Evolutionary conservation across 2,329 filamentous ascomycete genomes (phyloP).

Genomic region (Metarhizium rileyi): DNA sequence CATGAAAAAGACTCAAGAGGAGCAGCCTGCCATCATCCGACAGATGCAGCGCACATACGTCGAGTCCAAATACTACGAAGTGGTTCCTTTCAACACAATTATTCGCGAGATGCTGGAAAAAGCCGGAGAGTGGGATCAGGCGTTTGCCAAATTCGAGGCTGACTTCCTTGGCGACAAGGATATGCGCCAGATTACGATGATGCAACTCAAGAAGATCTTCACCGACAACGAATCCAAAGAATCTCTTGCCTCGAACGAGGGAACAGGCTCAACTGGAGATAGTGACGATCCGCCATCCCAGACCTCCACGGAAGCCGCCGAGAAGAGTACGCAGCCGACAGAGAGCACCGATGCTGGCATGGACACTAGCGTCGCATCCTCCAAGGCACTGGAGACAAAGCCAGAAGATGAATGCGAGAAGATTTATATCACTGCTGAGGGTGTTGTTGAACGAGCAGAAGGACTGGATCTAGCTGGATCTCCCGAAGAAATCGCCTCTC

Average conservation of each 20-base stretch:
- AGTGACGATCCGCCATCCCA: slow-evolving; percentile 37
- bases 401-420: slow-evolving; percentile 20
- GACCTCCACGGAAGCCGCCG: slow-evolving; percentile 35
- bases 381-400: slow-evolving; percentile 12
- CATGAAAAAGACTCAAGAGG: slow-evolving; percentile 70
- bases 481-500: slow-evolving; percentile 14
- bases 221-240: slow-evolving; percentile 79
- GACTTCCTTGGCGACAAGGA: slow-evolving; percentile 96
- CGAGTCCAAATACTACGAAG: slow-evolving; percentile 90
- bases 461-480: slow-evolving; percentile 39
- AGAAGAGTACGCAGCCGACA: slow-evolving; percentile 35
- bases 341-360: slow-evolving; percentile 26
- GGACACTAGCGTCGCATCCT: slow-evolving; percentile 21
- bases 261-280: slow-evolving; percentile 46
- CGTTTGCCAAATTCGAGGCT: slow-evolving; percentile 82
- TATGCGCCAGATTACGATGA: slow-evolving; percentile 79
- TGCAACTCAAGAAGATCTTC: slow-evolving; percentile 93
- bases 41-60: slow-evolving; percentile 87
- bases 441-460: slow-evolving; percentile 36
- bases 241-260: slow-evolving; percentile 60
- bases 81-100: slow-evolving; percentile 84
- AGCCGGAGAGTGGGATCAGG: slow-evolving; percentile 85
- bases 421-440: slow-evolving; percentile 20
- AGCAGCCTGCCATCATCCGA: slow-evolving; percentile 62
- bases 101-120: slow-evolving; percentile 87